Base-by-base conservation (phyloP, 2,329 filamentous ascomycete genomes). In the Paraphoma sp. region DNA sequence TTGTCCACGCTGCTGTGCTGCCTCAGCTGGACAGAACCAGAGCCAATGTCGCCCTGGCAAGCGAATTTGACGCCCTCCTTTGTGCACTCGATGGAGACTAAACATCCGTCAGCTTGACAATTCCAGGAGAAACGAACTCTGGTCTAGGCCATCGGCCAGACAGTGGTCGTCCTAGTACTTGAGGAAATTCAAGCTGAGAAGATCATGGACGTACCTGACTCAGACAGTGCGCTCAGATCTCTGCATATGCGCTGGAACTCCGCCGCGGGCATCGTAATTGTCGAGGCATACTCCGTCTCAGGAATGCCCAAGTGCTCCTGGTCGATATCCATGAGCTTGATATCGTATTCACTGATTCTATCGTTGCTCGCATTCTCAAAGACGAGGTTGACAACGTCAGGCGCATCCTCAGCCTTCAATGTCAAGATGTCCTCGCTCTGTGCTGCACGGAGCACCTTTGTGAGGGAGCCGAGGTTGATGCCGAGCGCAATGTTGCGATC, bases 241-340 rank as follows among this genome's bases (percentile, higher is more conserved):
- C 91, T 88, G 82, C 92, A 96, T 79, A 99, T 99, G 70, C 93
- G 90, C 81, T 92, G 90, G 81, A 99, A 98, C 81, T 99, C 95
- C 46, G 83, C 78, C 33, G 91, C 87, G 12, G 95, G 94, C 92
- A 99, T 93, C 52, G 86, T 83, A 64, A 99, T 91, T 16, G 91
- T 95, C 46, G 95, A 91, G 40, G 93, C 90, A 76, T 99, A 99
- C 74, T 99, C 95, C n/a, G 96, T 99, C 72, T 99, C 94, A 14
- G 95, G 95, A 71, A 99, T 99, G 62, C 95, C 95, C 80, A 99
- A 83, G 79, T 99, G 95, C 85, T 99, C 95, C 83, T 99, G 96
- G 81, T 99, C 95, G 79, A 99, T 99, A 78, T 99, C 95, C 95
- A 99, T 99, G 78, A 99, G 88, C 86, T 99, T 99, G 81, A 99